Percentiles rank a stretch among this genome's conserved stretches.
These are phyloP conservation scores for Bretschneidera sinensis DNA, from an alignment of 345 rosid genomes.

Conservation along the genomic window DNA sequence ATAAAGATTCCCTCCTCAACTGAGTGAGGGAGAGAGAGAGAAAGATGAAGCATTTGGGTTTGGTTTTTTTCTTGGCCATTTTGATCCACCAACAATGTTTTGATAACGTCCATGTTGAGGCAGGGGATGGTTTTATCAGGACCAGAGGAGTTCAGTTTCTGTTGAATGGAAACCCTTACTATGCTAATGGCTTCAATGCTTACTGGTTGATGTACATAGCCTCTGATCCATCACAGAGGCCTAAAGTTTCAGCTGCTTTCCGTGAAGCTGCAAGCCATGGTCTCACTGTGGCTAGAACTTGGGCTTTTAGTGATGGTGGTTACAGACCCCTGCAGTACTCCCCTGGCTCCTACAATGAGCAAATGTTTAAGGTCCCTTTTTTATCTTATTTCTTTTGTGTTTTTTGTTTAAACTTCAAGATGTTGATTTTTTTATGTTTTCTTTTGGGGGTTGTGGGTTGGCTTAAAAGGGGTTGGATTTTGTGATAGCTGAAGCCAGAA, in stretches of 20 bases:
- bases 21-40: conserved; percentile 13
- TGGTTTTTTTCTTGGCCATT: conserved; percentile 28
- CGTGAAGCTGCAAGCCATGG: conserved; percentile 65
- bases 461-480: conserved; percentile 81
- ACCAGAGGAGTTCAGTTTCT: conserved; percentile 56
- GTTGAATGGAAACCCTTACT: conserved; percentile 69
- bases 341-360: conserved; percentile 77
- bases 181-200: conserved; percentile 88
- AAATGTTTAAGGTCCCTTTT: conserved; percentile 56
- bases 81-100: conserved; percentile 27
- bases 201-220: conserved; percentile 89
- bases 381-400: neutral
- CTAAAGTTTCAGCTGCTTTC: conserved; percentile 55
- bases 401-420: neutral
- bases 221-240: conserved; percentile 61
- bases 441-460: conserved; percentile 7
- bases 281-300: conserved; percentile 72
- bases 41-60: conserved; percentile 38
- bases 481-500: conserved; percentile 85
- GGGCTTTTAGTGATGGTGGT: conserved; percentile 94
- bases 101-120: conserved; percentile 28
- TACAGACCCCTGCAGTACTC: conserved; percentile 63
- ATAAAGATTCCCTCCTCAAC: neutral
- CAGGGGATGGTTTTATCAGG: conserved; percentile 57
- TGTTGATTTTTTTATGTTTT: neutral